Evolutionary conservation across 2,329 filamentous ascomycete genomes (phyloP).

Genomic region (Fusarium hostae): DNA sequence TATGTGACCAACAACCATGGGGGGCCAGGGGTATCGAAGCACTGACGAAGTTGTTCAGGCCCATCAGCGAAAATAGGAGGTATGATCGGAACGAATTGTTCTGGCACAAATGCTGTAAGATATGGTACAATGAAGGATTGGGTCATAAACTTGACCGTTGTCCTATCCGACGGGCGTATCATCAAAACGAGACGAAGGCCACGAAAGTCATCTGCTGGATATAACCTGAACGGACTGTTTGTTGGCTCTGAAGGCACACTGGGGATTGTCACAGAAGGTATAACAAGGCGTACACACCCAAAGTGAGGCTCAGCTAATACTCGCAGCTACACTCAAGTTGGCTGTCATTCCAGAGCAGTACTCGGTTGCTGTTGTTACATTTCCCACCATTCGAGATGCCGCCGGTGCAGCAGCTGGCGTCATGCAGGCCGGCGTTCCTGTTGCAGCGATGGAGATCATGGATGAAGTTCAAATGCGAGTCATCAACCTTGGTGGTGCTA

Average conservation of each 20-base stretch:
- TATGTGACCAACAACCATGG: slow-evolving; percentile 36
- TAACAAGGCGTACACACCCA: background rate
- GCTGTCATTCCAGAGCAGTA: slow-evolving; percentile 79
- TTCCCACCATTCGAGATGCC: slow-evolving; percentile 80
- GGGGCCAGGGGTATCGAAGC: background rate
- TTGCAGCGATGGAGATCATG: slow-evolving; percentile 87
- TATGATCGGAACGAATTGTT: slow-evolving; percentile 84
- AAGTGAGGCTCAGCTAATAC: slow-evolving; percentile 7
- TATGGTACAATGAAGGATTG: slow-evolving; percentile 92
- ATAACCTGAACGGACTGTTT: slow-evolving; percentile 84
- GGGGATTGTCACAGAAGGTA: slow-evolving; percentile 80
- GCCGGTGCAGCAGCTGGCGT: slow-evolving; percentile 78
- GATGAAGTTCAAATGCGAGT: slow-evolving; percentile 89
- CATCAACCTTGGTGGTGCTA: slow-evolving; percentile 79
- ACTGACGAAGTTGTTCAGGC: slow-evolving; percentile 48
- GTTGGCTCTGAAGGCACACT: slow-evolving; percentile 85
- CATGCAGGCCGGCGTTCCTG: slow-evolving; percentile 78
- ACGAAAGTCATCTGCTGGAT: slow-evolving; percentile 83
- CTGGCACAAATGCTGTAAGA: slow-evolving; percentile 81
- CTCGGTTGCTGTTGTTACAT: slow-evolving; percentile 82
- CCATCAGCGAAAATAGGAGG: slow-evolving; percentile 80
- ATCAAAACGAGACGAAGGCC: slow-evolving; percentile 84
- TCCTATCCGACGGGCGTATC: slow-evolving; percentile 80
- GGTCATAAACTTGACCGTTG: slow-evolving; percentile 85
- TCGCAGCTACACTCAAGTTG: slow-evolving; percentile 77